Evolutionary conservation across 257 asterid genomes (phyloP), one percentile per base, ranked within the genome.

Genomic region (Jasminum sambac): DNA sequence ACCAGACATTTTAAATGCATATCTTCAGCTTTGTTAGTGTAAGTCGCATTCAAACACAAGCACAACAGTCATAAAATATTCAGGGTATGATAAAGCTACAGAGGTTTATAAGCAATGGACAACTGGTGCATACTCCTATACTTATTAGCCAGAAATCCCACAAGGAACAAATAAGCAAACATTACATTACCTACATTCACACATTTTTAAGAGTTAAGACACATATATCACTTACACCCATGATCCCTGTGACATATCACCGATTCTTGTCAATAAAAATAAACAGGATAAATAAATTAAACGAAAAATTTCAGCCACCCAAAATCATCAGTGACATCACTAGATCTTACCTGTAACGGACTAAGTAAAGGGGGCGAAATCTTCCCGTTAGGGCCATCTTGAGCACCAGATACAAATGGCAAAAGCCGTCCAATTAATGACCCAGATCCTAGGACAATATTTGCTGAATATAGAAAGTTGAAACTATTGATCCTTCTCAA

Each of bases 291-390:
- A 5, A 25, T 38, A 63, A 7, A 73, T 50, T 17, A 67, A 5
- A 63, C 44, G 26, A 44, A 21, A 38, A 17, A 14, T 55, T 64
- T 66, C 30, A 8, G 17, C 67, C 57, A 68, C 11, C 14, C 1
- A 52, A 36, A 23, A 64, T 48, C 50, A 44, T 55, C 38, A 39
- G 30, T 6, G 26, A 48, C 63, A 65, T 69, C 69, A 71, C 67
- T 41, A 66, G 39, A 67, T 12, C 23, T 59, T 86, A 94, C 99
- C 99, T 94, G 99, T 82, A 94, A 87, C 59, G 98, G 93, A 81
- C 87, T 94, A 81, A 91, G 91, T 64, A 81, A 25, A 74, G 82
- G 79, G 59, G 96, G 92, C 41, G 75, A 75, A 72, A 79, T 82
- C 69, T 39, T 66, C 63, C 52, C 66, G 46, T 68, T 84, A 40